Percentiles rank a stretch among this genome's conserved stretches.
phyloP scores from a whole-genome alignment of 208 protist genomes.

The Acanthamoeba lugdunensis region DNA sequence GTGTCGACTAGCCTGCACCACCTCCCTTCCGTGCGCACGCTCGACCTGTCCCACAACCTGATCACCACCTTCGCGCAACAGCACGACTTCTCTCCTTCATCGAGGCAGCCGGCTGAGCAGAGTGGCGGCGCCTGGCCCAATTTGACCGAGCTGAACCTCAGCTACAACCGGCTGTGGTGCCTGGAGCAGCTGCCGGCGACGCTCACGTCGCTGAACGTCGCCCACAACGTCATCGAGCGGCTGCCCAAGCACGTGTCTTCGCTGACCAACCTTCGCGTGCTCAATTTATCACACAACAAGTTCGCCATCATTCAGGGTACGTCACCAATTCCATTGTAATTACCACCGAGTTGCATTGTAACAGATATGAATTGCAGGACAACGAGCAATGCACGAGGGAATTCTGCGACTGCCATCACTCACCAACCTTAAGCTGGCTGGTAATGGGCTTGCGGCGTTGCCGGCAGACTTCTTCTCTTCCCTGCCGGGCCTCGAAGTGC shows the following conservation, averaged over 20 bases:
- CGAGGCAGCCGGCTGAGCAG: background rate
- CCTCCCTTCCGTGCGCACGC: background rate
- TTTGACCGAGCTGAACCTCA: background rate
- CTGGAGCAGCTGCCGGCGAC: background rate
- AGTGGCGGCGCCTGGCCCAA: background rate
- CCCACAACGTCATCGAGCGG: background rate
- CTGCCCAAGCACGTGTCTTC: background rate
- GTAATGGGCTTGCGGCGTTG: background rate
- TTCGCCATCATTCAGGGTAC: background rate
- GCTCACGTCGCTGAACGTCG: background rate
- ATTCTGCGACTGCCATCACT: background rate
- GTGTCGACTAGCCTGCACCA: too few relatives aligned
- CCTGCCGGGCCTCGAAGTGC: background rate
- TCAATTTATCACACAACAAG: background rate
- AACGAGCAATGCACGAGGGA: background rate
- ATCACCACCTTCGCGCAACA: background rate
- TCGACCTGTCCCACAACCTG: slow-evolving; percentile 12
- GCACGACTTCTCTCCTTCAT: background rate
- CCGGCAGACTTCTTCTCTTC: slow-evolving; percentile 2
- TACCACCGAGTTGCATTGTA: too few relatives aligned
- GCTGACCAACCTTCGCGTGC: background rate
- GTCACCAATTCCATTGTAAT: background rate
- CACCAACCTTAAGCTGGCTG: background rate
- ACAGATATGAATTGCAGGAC: too few relatives aligned
- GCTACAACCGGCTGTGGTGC: background rate